phyloP scores from a whole-genome alignment of 768 basidiomycete species.

The Lactarius vividus region DNA sequence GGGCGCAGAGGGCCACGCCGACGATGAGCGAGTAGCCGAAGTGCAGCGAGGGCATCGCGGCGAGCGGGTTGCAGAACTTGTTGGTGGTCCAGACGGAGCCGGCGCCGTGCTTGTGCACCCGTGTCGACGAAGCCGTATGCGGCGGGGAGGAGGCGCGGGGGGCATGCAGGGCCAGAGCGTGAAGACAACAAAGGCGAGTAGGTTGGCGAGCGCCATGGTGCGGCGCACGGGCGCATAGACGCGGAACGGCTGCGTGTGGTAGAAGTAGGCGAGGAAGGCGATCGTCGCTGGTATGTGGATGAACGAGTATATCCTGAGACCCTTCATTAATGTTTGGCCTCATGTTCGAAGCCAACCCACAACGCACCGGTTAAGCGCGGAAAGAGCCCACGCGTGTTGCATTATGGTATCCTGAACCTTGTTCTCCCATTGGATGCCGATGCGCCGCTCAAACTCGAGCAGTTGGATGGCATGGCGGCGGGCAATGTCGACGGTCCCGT shows the following conservation, averaged over 20 bases:
- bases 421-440: conserved; percentile 20
- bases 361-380: conserved; percentile 17
- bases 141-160: conserved; percentile 18
- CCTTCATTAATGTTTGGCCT: too few species aligned
- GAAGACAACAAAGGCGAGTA: conserved; percentile 21
- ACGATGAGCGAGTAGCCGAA: conserved; percentile 23
- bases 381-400: not conserved
- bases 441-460: conserved; percentile 15
- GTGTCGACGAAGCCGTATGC: conserved; percentile 22
- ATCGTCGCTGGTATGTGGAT: conserved; percentile 23
- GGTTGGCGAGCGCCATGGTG: conserved; percentile 19
- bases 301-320: conserved; percentile 13
- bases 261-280: conserved; percentile 19
- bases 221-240: conserved; percentile 18
- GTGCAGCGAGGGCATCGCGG: conserved; percentile 22
- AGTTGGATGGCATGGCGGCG: conserved; percentile 19
- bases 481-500: conserved; percentile 17
- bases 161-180: conserved; percentile 25
- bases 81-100: conserved; percentile 25
- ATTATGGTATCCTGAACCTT: conserved; percentile 13
- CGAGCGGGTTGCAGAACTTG: conserved; percentile 22
- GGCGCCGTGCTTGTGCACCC: conserved; percentile 12
- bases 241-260: conserved; percentile 2
- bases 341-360: not conserved
- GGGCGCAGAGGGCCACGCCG: conserved; percentile 16